These are phyloP conservation scores for Anthostomella pinea DNA, from an alignment of 2,329 filamentous ascomycete genomes.

Conservation along the genomic window DNA sequence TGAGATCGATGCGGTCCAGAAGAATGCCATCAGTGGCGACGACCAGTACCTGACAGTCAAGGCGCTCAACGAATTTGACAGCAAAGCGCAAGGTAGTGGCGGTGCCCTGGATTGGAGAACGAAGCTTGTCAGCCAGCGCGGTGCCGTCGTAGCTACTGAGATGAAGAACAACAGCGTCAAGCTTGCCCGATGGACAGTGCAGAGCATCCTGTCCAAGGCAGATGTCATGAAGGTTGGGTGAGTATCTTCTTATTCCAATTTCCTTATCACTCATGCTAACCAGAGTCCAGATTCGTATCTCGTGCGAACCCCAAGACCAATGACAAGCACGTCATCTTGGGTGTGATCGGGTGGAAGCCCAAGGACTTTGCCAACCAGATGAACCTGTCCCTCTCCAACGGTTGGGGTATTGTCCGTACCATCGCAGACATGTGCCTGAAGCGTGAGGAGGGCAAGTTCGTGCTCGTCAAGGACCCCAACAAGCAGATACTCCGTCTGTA, in stretches of 20 bases:
- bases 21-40: constrained; percentile 88
- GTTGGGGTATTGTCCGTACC: constrained; percentile 97
- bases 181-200: constrained; percentile 94
- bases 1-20: constrained; percentile 91
- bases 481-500: constrained; percentile 93
- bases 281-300: constrained; percentile 74
- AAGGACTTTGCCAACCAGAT: constrained; percentile 96
- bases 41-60: constrained; percentile 91
- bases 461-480: constrained; percentile 88
- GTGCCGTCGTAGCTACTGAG: constrained; percentile 96
- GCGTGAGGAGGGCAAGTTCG: constrained; percentile 76
- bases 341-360: constrained; percentile 96
- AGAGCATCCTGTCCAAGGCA: constrained; percentile 95
- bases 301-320: constrained; percentile 88
- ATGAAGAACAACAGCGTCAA: constrained; percentile 99
- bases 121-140: constrained; percentile 90
- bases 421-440: constrained; percentile 92
- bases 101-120: constrained; percentile 95
- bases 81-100: constrained; percentile 92
- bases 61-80: constrained; percentile 98
- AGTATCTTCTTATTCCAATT: constrained; percentile 33
- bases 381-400: constrained; percentile 95
- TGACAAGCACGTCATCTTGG: constrained; percentile 91
- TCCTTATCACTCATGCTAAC: constrained; percentile 10
- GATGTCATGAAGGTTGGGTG: constrained; percentile 98